Base-by-base conservation (phyloP, 805 yeast species). In the Candida sakaeoensis region DNA sequence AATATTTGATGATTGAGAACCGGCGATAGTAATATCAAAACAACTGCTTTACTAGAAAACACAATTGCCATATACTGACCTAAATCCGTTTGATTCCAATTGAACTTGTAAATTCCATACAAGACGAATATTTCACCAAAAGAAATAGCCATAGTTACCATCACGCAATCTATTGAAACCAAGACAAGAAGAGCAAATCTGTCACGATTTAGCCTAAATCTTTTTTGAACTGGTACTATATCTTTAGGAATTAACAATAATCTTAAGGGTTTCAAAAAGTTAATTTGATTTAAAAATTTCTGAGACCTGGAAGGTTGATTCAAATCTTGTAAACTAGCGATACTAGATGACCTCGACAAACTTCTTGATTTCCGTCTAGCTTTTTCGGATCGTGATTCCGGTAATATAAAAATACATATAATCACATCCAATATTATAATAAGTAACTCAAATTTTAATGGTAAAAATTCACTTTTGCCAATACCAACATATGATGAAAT, bases 351-450 rank as follows among this genome's bases (percentile, higher is more conserved):
- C 7, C 42, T 45, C 8, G 68, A 61, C 47, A 50, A 48, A 1
- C 70, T 55, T 42, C 82, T 70, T 0, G 87, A 74, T 52, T 74
- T 74, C 28, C 55, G 53, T 50, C 80, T 66, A 3, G 85, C 75
- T 37, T 69, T 66, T 23, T 55, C 51, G 12, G 85, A 76, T 47
- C 91, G 68, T 5, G 89, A 79, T 54, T 85, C 95, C 2, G 80
- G 79, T 12, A 84, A 53, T 2, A 75, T 52, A 33, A 64, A 48
- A 17, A 52, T 33, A 4, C 52, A 42, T 40, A 58, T 60, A 10
- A 60, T 8, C 2, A 57, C 37, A 5, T 72, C 49, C 0, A 64
- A 8, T 4, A 70, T 50, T 1, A 74, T 5, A 0, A 72, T 37
- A 3, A 66, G 55, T 2, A 73, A 4, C 5, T 65, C 52, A 4